Base-by-base conservation (phyloP, 768 basidiomycete species). In the Aureoboletus auriporus region DNA sequence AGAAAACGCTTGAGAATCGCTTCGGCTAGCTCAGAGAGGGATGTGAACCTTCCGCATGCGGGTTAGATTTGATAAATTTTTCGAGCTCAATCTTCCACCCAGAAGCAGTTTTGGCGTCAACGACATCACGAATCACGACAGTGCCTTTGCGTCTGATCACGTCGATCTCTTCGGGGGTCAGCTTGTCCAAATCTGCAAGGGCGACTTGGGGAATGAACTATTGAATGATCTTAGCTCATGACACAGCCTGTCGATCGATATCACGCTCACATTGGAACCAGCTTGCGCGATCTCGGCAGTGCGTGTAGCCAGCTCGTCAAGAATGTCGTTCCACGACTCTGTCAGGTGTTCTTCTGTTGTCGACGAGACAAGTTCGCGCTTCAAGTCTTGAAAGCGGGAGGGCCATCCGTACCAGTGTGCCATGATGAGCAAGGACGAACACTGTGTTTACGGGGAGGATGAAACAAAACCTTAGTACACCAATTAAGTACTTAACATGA, bases 141-240 rank as follows among this genome's bases (percentile, higher is more conserved):
- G 75, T 75, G 14, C 86, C 84, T 48, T 70, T 71, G 38, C 74
- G 66, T 57, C 70, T 79, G 52, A 87, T 78, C 44, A 60, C 69
- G 3, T 72, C 71, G 7, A 84, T 50, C 29, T 75, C 66, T 16
- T 79, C 77, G 0, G 58, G 47, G 38, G 69, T 67, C 36, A 87
- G 63, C 17, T 60, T 73, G 6, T 71, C 60, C 13, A 88, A 66
- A 39, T 83, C 75, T 4, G 70, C 58, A 58, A 84, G 84, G 14
- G 77, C 68, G 42, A 87, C 75, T 62, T 80, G 78, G 4, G 85
- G 84, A 34, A 87, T 72, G 54, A 73, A 77, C 83, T 85, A 39
- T 48, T 14, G 14, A 46, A 23, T 7, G 23, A 29, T 20, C 8
- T 27, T 33, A 43, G 16, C 42, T 27, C 14, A 44, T 42, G 12